phyloP scores from a whole-genome alignment of 331 rosid species.

The Quercus lobata region DNA sequence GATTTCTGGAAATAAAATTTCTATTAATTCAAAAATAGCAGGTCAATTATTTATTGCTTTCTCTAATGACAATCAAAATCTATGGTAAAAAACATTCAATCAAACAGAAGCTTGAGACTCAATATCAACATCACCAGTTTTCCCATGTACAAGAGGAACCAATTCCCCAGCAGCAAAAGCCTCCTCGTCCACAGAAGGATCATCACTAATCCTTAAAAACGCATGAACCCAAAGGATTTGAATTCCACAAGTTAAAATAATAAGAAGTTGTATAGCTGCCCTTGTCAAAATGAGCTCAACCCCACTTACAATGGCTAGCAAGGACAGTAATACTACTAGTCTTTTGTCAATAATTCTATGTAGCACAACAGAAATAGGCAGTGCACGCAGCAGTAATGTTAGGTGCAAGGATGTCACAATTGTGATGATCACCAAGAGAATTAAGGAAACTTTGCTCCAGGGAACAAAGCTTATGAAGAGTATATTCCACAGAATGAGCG shows the following conservation, averaged over 20 bases:
- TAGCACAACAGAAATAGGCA: conserved; percentile 37
- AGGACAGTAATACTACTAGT: conserved; percentile 19
- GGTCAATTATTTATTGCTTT: too few relatives aligned
- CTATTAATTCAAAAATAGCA: too few relatives aligned
- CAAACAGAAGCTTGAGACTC: conserved; percentile 24
- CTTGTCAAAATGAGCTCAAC: conserved; percentile 37
- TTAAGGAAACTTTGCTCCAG: conserved; percentile 31
- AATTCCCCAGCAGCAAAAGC: conserved; percentile 26
- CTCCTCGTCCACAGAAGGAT: conserved; percentile 26
- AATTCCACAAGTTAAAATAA: conserved; percentile 30
- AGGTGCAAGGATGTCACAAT: conserved; percentile 37
- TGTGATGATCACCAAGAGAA: conserved; percentile 42
- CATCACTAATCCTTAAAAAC: conserved; percentile 34
- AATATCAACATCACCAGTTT: neutral
- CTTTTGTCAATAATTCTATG: conserved; percentile 38
- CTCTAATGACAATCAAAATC: neutral
- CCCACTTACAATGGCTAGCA: conserved; percentile 39
- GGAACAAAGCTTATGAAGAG: conserved; percentile 66
- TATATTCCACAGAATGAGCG: conserved; percentile 52
- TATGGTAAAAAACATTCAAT: neutral
- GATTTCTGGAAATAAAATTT: too few relatives aligned
- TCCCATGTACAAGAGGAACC: conserved; percentile 22
- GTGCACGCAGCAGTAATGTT: conserved; percentile 24
- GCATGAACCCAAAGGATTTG: conserved; percentile 62
- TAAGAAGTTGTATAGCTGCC: conserved; percentile 45